Conservation (phyloP, 768 basidiomycete genomes). For the Leucosporidium creatinivorum region DNA sequence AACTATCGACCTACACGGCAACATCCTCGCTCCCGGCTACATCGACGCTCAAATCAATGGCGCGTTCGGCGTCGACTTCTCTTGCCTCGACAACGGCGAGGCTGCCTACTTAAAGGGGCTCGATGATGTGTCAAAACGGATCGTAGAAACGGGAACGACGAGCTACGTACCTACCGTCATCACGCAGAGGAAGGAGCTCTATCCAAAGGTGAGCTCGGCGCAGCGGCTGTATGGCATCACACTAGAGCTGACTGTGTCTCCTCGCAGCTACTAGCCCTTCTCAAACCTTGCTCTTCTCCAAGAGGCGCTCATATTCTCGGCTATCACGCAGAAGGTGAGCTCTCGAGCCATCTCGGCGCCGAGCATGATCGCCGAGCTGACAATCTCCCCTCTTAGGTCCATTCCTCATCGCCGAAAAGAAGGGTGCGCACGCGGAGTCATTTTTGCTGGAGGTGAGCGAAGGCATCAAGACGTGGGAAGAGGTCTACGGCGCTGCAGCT, state of each 20-base stretch:
- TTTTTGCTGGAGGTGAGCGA: slow-evolving; percentile 48
- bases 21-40: slow-evolving; percentile 77
- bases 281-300: slow-evolving; percentile 60
- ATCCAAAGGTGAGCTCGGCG: slow-evolving; percentile 49
- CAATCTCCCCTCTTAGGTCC: not conserved
- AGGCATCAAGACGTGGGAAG: slow-evolving; percentile 64
- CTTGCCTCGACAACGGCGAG: not conserved
- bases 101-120: slow-evolving; percentile 57
- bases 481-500: slow-evolving; percentile 63
- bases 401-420: not conserved
- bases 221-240: no score
- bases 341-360: no score
- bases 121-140: slow-evolving; percentile 61
- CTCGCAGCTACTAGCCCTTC: slow-evolving; percentile 47
- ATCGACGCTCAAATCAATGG: slow-evolving; percentile 88
- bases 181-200: slow-evolving; percentile 46
- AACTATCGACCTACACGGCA: slow-evolving; percentile 63
- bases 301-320: slow-evolving; percentile 63
- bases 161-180: slow-evolving; percentile 47
- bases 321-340: slow-evolving; percentile 74
- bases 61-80: slow-evolving; percentile 45
- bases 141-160: slow-evolving; percentile 81
- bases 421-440: not conserved
- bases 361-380: no score
- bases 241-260: not conserved